Evolutionary conservation across 345 rosid genomes (phyloP), one percentile per base, ranked within the genome.

Genomic region (Pseudoturritis turrita): DNA sequence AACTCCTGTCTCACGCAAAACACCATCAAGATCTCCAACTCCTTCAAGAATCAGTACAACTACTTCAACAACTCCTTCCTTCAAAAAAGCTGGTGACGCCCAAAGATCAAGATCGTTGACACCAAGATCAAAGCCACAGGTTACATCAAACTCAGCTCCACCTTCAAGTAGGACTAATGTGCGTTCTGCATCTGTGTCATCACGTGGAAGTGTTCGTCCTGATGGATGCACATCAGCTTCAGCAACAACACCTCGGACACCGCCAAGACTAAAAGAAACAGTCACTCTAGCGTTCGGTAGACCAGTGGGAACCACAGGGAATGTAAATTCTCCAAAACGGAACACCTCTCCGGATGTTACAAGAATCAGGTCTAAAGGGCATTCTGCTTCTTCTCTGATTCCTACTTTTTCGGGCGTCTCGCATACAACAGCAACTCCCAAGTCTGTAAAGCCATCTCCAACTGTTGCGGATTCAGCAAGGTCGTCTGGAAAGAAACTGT

Each of bases 101-200:
- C 64, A 53, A 52, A 53, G 74, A 53, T 68, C 79, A 75, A 75
- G 79, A 75, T 75, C 79, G 2, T 45, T 69, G 35, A 75, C 79
- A 60, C 79, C 79, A 25, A 62, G 25, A 10, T 62, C 74, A 45
- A 75, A 69, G 64, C 36, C 74, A 25, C 58, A 10, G 47, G 3
- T 43, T 33, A 29, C 21, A 52, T 3, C 58, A 23, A 61, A 14
- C 6, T 68, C 62, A 55, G 29, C 52, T 67, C 4, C 62, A 40
- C 21, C 52, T 29, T 44, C 63, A 46, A 73, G 59, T 65, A 64
- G 8, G 43, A 43, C 36, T 35, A 53, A 7, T 18, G 74, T 33
- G 28, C 69, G 79, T 54, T 61, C 74, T 52, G 25, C 59, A 1
- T 75, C 74, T 41, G 69, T 12, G 17, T 43, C 78, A 60, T 35